phyloP scores from a whole-genome alignment of 2,329 filamentous ascomycete genomes.

The Fusarium clavum region DNA sequence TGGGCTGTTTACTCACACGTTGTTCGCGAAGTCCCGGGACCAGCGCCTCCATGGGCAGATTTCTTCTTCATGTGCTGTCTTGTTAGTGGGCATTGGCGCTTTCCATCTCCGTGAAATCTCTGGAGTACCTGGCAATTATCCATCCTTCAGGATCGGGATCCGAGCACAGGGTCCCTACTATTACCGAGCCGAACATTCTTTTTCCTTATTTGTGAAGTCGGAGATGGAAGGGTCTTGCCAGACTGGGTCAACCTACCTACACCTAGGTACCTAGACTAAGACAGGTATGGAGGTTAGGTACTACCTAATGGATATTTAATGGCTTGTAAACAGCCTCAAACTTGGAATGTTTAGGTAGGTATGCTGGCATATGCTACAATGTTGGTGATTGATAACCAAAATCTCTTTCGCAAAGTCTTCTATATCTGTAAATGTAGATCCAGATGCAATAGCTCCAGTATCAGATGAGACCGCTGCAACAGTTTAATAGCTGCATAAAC shows the following conservation, averaged over 20 bases:
- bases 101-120: constrained; percentile 38
- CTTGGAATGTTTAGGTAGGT: not conserved
- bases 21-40: constrained; percentile 44
- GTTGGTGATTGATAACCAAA: not conserved
- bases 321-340: not conserved
- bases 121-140: constrained; percentile 31
- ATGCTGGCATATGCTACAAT: not conserved
- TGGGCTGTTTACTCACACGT: constrained; percentile 41
- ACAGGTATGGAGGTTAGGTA: not conserved
- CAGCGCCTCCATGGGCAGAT: constrained; percentile 46
- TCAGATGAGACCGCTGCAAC: constrained; percentile 1
- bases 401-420: not conserved
- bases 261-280: not conserved
- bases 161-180: constrained; percentile 15
- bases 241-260: not conserved
- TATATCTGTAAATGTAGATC: not conserved
- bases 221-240: constrained; percentile 1
- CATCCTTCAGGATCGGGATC: constrained; percentile 17
- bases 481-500: not conserved
- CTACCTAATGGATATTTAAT: not conserved
- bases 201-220: constrained; percentile 7
- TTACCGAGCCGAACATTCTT: constrained; percentile 19
- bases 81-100: constrained; percentile 33
- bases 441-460: not conserved
- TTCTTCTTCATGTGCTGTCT: constrained; percentile 41